phyloP scores from a whole-genome alignment of 257 asterid genomes.

The Nyctanthes arbortristis region DNA sequence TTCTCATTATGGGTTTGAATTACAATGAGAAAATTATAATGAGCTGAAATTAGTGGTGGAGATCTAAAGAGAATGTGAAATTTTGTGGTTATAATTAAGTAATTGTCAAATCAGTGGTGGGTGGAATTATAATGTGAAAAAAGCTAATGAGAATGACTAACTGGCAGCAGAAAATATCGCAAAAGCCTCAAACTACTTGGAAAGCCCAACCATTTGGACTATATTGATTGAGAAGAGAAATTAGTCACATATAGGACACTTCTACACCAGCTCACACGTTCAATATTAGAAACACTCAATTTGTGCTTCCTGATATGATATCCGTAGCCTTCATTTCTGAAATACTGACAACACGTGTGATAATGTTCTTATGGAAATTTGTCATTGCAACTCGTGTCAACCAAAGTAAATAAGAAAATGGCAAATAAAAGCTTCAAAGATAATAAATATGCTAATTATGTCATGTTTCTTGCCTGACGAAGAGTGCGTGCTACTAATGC shows the following conservation, averaged over 20 bases:
- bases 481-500: conserved; percentile 99
- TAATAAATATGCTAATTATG: conserved; percentile 9
- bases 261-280: background rate
- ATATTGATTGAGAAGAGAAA: background rate
- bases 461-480: conserved; percentile 72
- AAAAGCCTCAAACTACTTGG: conserved; percentile 1
- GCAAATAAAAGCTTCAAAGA: background rate
- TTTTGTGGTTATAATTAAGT: too few relatives aligned
- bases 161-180: background rate
- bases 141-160: too few relatives aligned
- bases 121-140: too few relatives aligned
- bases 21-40: too few relatives aligned
- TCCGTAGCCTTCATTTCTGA: background rate
- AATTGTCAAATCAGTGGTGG: too few relatives aligned
- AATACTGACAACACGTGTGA: background rate
- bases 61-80: too few relatives aligned
- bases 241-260: background rate
- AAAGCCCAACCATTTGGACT: background rate
- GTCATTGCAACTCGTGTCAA: background rate
- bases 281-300: background rate
- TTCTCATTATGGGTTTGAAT: too few relatives aligned
- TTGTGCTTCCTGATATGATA: background rate
- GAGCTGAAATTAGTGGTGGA: too few relatives aligned
- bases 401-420: conserved; percentile 4
- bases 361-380: background rate